Base-by-base conservation (phyloP, 208 protist species). In the Leishmania braziliensis region DNA sequence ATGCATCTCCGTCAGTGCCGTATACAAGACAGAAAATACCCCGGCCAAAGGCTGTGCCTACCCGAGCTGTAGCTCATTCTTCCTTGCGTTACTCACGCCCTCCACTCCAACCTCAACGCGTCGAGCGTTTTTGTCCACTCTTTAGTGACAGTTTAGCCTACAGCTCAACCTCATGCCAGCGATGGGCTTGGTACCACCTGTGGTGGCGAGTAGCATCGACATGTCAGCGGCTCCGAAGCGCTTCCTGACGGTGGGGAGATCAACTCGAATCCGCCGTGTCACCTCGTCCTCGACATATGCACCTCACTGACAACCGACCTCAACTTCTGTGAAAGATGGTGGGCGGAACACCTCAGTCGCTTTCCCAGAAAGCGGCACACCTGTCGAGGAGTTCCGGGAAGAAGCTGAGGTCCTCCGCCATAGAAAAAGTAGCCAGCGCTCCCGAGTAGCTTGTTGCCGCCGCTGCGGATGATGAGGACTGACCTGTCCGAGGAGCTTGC, bases 361-460 rank as follows among this genome's bases (percentile, higher is more conserved):
- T 2, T 71, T 70, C 1, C 58, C 72, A 1, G 78, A 86, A 29
- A 97, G 62, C 43, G 5, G 88, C 66, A 1, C 86, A 83, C 58
- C 84, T 85, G 1, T 88, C 84, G 10, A 90, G 62, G 53, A 50
- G 86, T 73, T 94, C 95, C 46, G 78, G 88, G 79, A 93, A 98
- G 43, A 98, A 36, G 84, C 97, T 98, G 20, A 98, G 82, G 5
- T 91, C 92, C 0, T 46, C 43, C 0, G 43, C 43, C 43, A 46
- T 46, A 46, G 43, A 98, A 46, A 74, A 91, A 93, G 0, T 88
- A 88, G 68, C 89, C 88, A 14, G 95, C 95, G 63, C 84, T 85
- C 5, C 95, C 95, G 46, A 97, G 78, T 8, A 91, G 86, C 65
- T 92, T 95, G 81, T 95, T 98, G 51, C 95, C 95, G 60, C 90